Evolutionary conservation across 345 rosid species (phyloP), one percentile per base, ranked within the genome.

Genomic region (Ailanthus altissimus): DNA sequence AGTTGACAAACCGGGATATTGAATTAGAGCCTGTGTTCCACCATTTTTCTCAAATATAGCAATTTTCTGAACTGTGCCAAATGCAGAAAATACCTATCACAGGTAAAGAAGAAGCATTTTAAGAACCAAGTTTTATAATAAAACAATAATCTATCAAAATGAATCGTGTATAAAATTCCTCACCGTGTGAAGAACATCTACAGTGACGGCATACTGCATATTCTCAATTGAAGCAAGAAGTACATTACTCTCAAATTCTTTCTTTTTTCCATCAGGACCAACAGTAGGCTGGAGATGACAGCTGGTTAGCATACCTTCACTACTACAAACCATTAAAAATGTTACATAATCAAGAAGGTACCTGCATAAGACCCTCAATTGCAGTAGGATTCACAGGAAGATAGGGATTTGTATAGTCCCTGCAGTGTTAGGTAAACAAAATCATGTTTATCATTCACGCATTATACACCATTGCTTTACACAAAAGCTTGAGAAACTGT

Each of bases 311-410:
- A 42, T 47, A 72, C 56, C 45, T 45, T 11, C 50, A 66, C 53
- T 36, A 38, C 21, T 28, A 42, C 20, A 20, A 79, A 42, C 66
- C 21, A 67, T 58, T 57, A 40, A 18, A 62, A 76, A 54, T 57
- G 49, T 51, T 38, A 66, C 15, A 80, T 50, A 75, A 78, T 14
- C 21, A 26, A 21, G 69, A 69, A 71, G 38, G 8, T 75, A 91
- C 99, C 93, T 96, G 99, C 83, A 84, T 76, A 74, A 84, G 78
- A 8, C 97, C 98, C 13, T 93, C 98, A 78, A 93, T 90, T 53
- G 99, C 97, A 38, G 94, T 92, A 73, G 97, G 93, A 85, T 96
- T 96, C 78, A 96, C 99, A 76, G 98, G 99, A 78, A 96, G 97
- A 80, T 92, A 92, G 20, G 99, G 97, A 80, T 93, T 96, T 79